phyloP scores from a whole-genome alignment of 2,329 filamentous ascomycete genomes.

The Nannizzia gypsea region DNA sequence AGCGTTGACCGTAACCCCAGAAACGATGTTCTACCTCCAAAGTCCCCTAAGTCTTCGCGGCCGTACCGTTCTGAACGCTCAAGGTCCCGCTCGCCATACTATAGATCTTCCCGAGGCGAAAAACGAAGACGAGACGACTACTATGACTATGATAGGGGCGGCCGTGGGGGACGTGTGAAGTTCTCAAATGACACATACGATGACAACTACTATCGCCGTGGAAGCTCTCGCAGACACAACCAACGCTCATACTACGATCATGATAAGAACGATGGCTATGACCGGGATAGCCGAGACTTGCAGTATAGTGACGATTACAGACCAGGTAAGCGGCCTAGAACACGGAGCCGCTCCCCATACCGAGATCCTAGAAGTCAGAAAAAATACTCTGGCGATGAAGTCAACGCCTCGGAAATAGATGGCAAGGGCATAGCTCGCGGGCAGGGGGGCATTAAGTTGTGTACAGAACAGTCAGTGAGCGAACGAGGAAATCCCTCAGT shows the following conservation, averaged over 20 bases:
- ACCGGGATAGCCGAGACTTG: constrained; percentile 22
- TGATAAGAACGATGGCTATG: constrained; percentile 36
- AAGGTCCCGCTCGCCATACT: constrained; percentile 33
- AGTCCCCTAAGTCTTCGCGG: constrained; percentile 41
- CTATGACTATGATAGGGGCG: constrained; percentile 24
- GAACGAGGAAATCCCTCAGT: constrained; percentile 51
- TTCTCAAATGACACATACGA: constrained; percentile 30
- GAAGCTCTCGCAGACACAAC: constrained; percentile 28
- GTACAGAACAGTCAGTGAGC: constrained; percentile 50
- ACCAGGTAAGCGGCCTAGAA: constrained; percentile 46
- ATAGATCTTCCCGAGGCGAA: constrained; percentile 26
- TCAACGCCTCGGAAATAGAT: constrained; percentile 15
- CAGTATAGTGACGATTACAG: constrained; percentile 43
- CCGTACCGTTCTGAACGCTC: constrained; percentile 53
- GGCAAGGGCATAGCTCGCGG: constrained; percentile 1
- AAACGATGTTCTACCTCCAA: constrained; percentile 46
- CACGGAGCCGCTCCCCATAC: constrained; percentile 41
- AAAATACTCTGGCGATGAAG: constrained; percentile 28
- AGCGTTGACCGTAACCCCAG: constrained; percentile 89
- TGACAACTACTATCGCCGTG: constrained; percentile 29
- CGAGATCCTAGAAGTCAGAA: constrained; percentile 29
- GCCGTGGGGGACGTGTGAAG: constrained; percentile 22
- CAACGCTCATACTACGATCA: constrained; percentile 40
- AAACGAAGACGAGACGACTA: constrained; percentile 32
- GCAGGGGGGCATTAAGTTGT: constrained; percentile 34